These are phyloP conservation scores for Saturnispora dispora DNA, from an alignment of 805 yeast genomes.

Conservation along the genomic window DNA sequence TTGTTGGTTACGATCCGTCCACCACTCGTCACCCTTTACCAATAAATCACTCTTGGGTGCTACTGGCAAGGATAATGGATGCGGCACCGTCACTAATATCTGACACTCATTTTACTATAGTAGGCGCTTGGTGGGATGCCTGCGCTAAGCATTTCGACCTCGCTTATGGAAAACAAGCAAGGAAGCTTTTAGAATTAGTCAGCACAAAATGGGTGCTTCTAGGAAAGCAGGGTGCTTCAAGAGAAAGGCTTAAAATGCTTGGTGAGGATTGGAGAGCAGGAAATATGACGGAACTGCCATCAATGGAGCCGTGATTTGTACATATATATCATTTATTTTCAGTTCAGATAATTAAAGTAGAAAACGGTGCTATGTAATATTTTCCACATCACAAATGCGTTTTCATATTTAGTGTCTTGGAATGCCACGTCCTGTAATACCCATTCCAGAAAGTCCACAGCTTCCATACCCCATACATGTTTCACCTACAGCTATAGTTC, in stretches of 20 bases:
- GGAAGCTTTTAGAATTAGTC: slow-evolving; percentile 45
- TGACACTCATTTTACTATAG: slow-evolving; percentile 62
- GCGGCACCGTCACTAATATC: slow-evolving; percentile 39
- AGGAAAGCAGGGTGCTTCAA: slow-evolving; percentile 55
- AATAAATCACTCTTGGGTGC: slow-evolving; percentile 51
- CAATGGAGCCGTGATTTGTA: slow-evolving; percentile 1
- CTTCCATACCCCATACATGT: slow-evolving; percentile 43
- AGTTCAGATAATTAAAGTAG: neutral
- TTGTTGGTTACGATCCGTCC: slow-evolving; percentile 18
- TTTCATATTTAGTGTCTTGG: neutral
- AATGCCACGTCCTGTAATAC: slow-evolving; percentile 34
- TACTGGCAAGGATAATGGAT: slow-evolving; percentile 67
- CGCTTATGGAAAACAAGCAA: slow-evolving; percentile 62
- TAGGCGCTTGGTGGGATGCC: slow-evolving; percentile 91
- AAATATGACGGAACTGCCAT: neutral
- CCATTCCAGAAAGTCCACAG: slow-evolving; percentile 33
- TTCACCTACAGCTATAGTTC: slow-evolving; percentile 39
- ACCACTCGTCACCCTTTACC: slow-evolving; percentile 45
- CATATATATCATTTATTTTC: neutral
- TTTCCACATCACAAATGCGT: neutral
- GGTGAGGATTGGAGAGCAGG: slow-evolving; percentile 73
- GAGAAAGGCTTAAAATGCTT: slow-evolving; percentile 63
- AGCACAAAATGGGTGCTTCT: slow-evolving; percentile 47
- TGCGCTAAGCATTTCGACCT: slow-evolving; percentile 46
- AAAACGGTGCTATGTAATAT: neutral